These are phyloP conservation scores for Cyamopsis tetragonoloba DNA, from an alignment of 306 rosid genomes.

Conservation along the genomic window DNA sequence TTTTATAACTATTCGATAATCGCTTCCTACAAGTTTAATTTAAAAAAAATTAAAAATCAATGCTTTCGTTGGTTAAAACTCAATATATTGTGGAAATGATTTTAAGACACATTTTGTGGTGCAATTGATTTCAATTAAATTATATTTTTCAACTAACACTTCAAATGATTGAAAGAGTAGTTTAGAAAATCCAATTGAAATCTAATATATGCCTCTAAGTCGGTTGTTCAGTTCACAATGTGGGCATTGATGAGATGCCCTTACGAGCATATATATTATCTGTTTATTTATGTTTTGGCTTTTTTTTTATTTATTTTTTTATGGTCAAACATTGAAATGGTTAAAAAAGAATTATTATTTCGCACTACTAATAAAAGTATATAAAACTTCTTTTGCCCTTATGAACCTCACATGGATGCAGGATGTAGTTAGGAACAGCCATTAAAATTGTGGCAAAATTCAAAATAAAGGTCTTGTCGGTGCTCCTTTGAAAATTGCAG, in stretches of 20 bases:
- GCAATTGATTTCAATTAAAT: background rate
- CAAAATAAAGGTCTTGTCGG: slow-evolving; percentile 30
- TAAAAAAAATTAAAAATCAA: too few relatives aligned
- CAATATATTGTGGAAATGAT: too few relatives aligned
- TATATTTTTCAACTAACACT: background rate
- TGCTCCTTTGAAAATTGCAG: background rate
- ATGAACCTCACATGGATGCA: slow-evolving; percentile 26
- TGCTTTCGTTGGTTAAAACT: too few relatives aligned
- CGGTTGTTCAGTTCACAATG: background rate
- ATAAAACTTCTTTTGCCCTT: background rate
- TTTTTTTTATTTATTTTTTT: background rate
- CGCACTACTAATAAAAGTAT: too few relatives aligned
- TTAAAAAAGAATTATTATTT: background rate
- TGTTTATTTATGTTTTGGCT: background rate
- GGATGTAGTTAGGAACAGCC: background rate
- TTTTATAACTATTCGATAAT: too few relatives aligned
- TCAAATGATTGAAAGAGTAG: background rate
- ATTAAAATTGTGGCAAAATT: slow-evolving; percentile 14
- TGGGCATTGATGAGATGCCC: background rate
- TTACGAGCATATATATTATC: background rate
- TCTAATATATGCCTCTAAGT: background rate
- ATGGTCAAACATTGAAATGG: slow-evolving; percentile 1
- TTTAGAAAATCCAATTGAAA: background rate
- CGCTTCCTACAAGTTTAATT: too few relatives aligned
- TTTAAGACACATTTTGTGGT: background rate